Base-by-base conservation (phyloP, 83 land plant genomes). In the Thuja plicata region DNA sequence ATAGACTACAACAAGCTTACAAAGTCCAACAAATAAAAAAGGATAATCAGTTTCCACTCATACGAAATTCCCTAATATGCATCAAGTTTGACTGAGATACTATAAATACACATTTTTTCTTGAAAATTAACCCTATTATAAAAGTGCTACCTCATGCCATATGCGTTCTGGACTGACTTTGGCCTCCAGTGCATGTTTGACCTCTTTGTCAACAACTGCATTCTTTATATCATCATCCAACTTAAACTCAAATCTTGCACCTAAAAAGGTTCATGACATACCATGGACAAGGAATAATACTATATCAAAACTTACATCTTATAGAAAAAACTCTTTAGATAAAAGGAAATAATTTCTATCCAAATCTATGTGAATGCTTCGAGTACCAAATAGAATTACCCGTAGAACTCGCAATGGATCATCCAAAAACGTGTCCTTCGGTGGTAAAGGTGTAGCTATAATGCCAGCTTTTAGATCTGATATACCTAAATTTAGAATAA, bases 391-490 rank as follows among this genome's bases (percentile, higher is more conserved):
- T 30, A 99, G 95, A 88, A 98, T 91, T 83, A 99, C 97, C 85
- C 99, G 92, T 74, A 97, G 96, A 66, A 98, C 99, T 48, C 99
- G 96, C 55, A 98, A 90, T 3, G 99, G 99, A 91, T 97, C 99
- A 93, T 98, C 99, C 87, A 98, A 57, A 93, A 98, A 98, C 46
- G 99, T 98, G 17, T 90, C 92, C 84, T 94, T 95, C 78, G 99
- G 94, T 66, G 96, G 98, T 84, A 97, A 92, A 46, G 99, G 99
- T 84, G 99, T 98, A 50, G 95, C 96, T 73, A 98, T 96, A 37
- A 85, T 84, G 78, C 99, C 99, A 84, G 84, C 88, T 81, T 91
- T 95, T 78, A 98, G 89, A 89, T 98, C 96, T n/a, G 70, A n/a
- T 79, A 98, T 76, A 41, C 99, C 99, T 98, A 94, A 8, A 87